A percentile compares a stretch with the other conserved stretches of the same genome.
These are phyloP conservation scores for Zasmidium citrigriseum DNA, from an alignment of 2,329 filamentous ascomycete species.

Conservation along the genomic window DNA sequence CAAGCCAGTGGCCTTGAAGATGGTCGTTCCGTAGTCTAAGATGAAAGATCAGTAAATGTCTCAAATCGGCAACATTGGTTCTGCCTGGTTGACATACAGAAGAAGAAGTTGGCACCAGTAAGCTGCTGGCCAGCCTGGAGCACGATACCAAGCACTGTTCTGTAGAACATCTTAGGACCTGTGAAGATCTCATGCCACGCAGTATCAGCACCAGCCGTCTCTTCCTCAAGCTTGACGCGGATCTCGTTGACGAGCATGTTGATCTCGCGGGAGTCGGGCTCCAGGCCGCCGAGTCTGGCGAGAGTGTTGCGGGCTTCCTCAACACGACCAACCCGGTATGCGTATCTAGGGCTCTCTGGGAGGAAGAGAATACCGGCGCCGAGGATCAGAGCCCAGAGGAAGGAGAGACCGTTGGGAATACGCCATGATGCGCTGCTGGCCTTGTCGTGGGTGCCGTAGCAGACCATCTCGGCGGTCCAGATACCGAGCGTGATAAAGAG, in stretches of 20 bases:
- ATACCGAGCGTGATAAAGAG: constrained; percentile 50
- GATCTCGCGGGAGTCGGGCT: constrained; percentile 27
- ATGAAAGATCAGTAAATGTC: constrained; percentile 1
- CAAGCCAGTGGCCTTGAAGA: constrained; percentile 40
- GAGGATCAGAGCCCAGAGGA: constrained; percentile 36
- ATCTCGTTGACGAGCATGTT: constrained; percentile 33
- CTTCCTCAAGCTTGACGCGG: constrained; percentile 34
- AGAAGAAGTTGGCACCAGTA: constrained; percentile 46
- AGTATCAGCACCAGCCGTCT: constrained; percentile 25
- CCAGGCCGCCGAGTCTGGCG: constrained; percentile 30
- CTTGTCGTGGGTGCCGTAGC: constrained; percentile 30
- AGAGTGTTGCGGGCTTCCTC: constrained; percentile 35
- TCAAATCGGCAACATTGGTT: background rate
- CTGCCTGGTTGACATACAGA: constrained; percentile 20
- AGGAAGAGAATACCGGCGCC: constrained; percentile 36
- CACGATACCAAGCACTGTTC: constrained; percentile 33
- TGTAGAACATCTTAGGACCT: constrained; percentile 32
- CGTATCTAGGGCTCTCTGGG: constrained; percentile 34
- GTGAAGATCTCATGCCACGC: constrained; percentile 34
- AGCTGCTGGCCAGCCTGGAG: constrained; percentile 37
- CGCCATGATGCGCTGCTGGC: constrained; percentile 29
- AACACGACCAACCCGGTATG: constrained; percentile 32
- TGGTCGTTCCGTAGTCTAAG: constrained; percentile 40
- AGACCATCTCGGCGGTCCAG: constrained; percentile 35
- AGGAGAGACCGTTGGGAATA: constrained; percentile 35